phyloP scores from a whole-genome alignment of 2,329 filamentous ascomycete species.

The Ramichloridium luteum region DNA sequence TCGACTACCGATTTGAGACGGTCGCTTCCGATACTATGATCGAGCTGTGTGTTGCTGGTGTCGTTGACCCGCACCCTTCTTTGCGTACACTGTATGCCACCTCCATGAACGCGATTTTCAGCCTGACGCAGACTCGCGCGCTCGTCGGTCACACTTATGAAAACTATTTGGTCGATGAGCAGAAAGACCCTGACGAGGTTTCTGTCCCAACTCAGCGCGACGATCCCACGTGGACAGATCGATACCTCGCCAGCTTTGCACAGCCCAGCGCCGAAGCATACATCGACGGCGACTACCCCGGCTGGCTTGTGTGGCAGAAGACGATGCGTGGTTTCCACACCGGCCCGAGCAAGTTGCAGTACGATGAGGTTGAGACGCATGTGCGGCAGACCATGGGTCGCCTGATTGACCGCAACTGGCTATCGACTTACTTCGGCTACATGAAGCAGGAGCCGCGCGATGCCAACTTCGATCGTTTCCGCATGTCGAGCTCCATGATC shows the following conservation, averaged over 20 bases:
- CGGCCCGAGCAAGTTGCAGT: conserved; percentile 57
- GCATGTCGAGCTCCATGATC: conserved; percentile 76
- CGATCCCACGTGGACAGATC: conserved; percentile 64
- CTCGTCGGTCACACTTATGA: conserved; percentile 77
- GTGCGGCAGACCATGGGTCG: conserved; percentile 69
- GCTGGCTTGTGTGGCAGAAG: conserved; percentile 93
- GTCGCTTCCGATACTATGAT: conserved; percentile 73
- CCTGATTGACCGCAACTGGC: conserved; percentile 72
- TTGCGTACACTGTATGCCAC: conserved; percentile 70
- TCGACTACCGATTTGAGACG: conserved; percentile 82
- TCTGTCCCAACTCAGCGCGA: conserved; percentile 60
- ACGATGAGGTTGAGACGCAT: conserved; percentile 66
- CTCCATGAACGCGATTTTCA: conserved; percentile 63
- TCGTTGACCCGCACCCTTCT: conserved; percentile 82
- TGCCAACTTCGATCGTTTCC: conserved; percentile 67
- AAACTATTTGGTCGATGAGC: conserved; percentile 72
- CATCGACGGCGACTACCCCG: conserved; percentile 81
- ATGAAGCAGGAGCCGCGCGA: conserved; percentile 94
- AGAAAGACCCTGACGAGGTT: conserved; percentile 65
- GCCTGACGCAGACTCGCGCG: conserved; percentile 75
- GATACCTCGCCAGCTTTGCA: conserved; percentile 67
- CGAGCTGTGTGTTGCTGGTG: conserved; percentile 66
- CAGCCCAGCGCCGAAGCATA: conserved; percentile 73
- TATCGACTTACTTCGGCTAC: conserved; percentile 76
- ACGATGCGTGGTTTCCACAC: conserved; percentile 68